phyloP scores from a whole-genome alignment of 2,329 filamentous ascomycete genomes.

The Penicillium crustosum region DNA sequence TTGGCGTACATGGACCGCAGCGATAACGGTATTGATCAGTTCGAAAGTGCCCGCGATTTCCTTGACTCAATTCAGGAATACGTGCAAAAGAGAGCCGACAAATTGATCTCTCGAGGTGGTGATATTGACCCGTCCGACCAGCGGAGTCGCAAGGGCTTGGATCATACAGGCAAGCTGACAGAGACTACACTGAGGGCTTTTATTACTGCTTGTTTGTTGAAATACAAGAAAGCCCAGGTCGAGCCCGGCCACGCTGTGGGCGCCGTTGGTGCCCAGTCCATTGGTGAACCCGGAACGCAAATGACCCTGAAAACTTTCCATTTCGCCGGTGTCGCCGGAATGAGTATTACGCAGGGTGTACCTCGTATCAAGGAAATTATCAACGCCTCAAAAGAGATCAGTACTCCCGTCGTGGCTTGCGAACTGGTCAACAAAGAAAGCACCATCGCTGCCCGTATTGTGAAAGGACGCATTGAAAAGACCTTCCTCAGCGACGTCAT shows the following conservation, averaged over 20 bases:
- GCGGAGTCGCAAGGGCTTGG: constrained; percentile 43
- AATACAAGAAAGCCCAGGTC: constrained; percentile 87
- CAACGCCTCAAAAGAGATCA: constrained; percentile 92
- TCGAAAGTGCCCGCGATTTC: constrained; percentile 81
- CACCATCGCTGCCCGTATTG: constrained; percentile 79
- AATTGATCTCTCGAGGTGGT: constrained; percentile 50
- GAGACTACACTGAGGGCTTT: constrained; percentile 71
- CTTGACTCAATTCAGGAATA: constrained; percentile 74
- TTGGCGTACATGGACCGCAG: constrained; percentile 70
- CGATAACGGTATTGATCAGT: constrained; percentile 68
- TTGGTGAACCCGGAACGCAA: constrained; percentile 96
- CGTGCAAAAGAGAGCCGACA: constrained; percentile 62
- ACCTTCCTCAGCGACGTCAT: constrained; percentile 83
- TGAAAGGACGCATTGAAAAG: constrained; percentile 93
- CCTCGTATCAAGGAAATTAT: constrained; percentile 99
- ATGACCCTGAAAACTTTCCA: constrained; percentile 99
- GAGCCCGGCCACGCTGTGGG: constrained; percentile 96
- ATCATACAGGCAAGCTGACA: constrained; percentile 83
- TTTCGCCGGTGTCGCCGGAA: constrained; percentile 98
- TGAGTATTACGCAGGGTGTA: constrained; percentile 99
- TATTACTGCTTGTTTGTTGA: constrained; percentile 77
- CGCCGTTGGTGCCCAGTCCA: constrained; percentile 94
- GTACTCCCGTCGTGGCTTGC: constrained; percentile 89
- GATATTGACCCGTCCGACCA: constrained; percentile 32
- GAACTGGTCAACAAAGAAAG: constrained; percentile 73